Base-by-base conservation (phyloP, 805 yeast genomes). In the Teunomyces atbi region DNA sequence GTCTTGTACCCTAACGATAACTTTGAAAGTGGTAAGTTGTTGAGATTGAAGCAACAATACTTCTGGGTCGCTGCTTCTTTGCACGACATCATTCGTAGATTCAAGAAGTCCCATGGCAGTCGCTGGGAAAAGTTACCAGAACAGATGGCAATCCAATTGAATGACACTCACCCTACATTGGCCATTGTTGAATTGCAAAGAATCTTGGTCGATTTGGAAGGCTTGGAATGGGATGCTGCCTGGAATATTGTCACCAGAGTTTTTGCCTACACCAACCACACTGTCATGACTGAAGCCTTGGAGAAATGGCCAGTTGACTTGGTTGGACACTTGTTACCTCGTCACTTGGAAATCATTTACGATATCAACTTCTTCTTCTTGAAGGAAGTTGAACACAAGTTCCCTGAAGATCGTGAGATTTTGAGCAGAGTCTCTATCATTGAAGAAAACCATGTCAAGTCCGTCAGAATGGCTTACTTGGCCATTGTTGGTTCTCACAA, bases 1-100 rank as follows among this genome's bases (percentile, higher is more conserved):
- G 96, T 90, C 13, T 73, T 90, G 61, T 90, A 90, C 67, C 97
- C 97, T 53, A 90, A 90, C 68, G 97, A 90, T 65, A 91, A 90
- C 67, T 91, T 90, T 64, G 86, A 87, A 60, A 79, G 82, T 54
- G 97, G 97, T 58, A 90, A 91, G 68, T 96, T 89, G 64, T 77
- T 90, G 61, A 82, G 97, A 64, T 79, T 90, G 66, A 91, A 91
- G 68, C 97, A 90, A 73, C 97, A 90, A 69, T 91, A 89, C 69
- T 91, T 90, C 71, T 90, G 97, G 97, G 96, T 91, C 44, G 84
- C 96, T 43, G 97, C 97, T 28, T 88, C 96, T 12, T 77, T 91
- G 56, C 89, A 86, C 59, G 97, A 90, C 65, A 90, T 90, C 56
- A 81, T 90, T 36, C 84, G 97, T 63, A 80, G 97, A 60, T 90